These are phyloP conservation scores for Stentor coeruleus DNA, from an alignment of 73 alveolate species.

Conservation along the genomic window DNA sequence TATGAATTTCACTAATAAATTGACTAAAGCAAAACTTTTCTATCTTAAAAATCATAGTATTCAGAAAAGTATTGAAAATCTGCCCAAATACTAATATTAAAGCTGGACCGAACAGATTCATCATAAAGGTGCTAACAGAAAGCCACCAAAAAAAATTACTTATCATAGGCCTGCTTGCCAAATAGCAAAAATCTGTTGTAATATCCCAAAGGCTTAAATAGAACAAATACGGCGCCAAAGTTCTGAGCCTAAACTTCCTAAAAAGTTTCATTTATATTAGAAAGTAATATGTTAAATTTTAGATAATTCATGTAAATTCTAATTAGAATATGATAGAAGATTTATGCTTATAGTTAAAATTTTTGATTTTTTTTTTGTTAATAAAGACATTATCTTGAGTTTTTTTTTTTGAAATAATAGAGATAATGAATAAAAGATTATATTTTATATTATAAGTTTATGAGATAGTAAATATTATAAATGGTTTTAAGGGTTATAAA, in stretches of 20 bases:
- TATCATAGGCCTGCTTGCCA: conserved; percentile 2
- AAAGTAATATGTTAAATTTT: no score
- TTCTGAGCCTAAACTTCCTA: conserved; percentile 3
- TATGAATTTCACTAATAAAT: background rate
- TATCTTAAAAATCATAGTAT: background rate
- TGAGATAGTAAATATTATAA: no score
- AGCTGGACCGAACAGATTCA: background rate
- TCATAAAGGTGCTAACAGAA: background rate
- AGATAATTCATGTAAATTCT: no score
- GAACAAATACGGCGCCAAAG: background rate
- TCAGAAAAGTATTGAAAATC: background rate
- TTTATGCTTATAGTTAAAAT: no score
- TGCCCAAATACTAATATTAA: background rate
- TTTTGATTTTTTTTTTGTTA: no score
- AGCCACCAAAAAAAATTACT: background rate
- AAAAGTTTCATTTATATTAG: background rate
- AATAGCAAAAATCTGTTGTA: conserved; percentile 10
- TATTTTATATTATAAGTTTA: no score
- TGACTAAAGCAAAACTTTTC: background rate
- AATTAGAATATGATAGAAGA: no score
- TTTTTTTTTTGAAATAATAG: no score
- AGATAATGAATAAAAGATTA: no score
- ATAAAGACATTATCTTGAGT: no score
- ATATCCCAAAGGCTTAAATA: conserved; percentile 2
- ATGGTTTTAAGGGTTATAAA: no score